Evolutionary conservation across 352 stramenopile genomes (phyloP), one percentile per base, ranked within the genome.

Genomic region (Aphanomyces astaci): DNA sequence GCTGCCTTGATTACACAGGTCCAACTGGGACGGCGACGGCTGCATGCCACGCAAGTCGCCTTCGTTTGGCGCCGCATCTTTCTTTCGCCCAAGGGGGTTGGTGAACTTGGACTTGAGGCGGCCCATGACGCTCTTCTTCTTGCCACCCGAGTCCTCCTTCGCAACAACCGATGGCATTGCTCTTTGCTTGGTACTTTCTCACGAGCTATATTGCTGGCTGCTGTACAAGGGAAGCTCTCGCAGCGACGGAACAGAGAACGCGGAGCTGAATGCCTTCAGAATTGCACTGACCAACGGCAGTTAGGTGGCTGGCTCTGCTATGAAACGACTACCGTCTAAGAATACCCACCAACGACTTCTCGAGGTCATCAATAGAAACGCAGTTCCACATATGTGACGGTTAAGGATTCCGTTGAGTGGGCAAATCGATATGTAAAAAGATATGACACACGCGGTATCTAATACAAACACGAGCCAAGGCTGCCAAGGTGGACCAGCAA

Each of bases 41-140:
- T 4, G 22, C 24, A 31, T 32, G 36, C 22, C 39, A 59, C 32
- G 43, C 4, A 52, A 7, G 62, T 52, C 49, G 62, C 39, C 62
- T 24, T 68, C 39, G 62, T 68, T 68, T 11, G 62, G 49, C 48
- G 49, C 17, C 19, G 60, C 43, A 33, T 59, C 19, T 28, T 45
- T 39, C n/a, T 60, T 33, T 45, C 31, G 43, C 1, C 59, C 59
- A 22, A 64, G 46, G 24, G 15, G 48, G 43, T 30, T 64, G 11
- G 62, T 39, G 62, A 68, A 32, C 43, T 68, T 68, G 62, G 62
- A 68, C 43, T 68, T 68, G 62, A 68, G 62, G 5, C 62, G 62
- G 33, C 62, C 62, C 62, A 68, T 68, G 43, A 68, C 48, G 39
- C 33, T 31, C 22, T 28, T 13, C 46, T 68, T 68, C 62, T 68